Base-by-base conservation (phyloP, 208 protist species). In the Phytomonas sp. region DNA sequence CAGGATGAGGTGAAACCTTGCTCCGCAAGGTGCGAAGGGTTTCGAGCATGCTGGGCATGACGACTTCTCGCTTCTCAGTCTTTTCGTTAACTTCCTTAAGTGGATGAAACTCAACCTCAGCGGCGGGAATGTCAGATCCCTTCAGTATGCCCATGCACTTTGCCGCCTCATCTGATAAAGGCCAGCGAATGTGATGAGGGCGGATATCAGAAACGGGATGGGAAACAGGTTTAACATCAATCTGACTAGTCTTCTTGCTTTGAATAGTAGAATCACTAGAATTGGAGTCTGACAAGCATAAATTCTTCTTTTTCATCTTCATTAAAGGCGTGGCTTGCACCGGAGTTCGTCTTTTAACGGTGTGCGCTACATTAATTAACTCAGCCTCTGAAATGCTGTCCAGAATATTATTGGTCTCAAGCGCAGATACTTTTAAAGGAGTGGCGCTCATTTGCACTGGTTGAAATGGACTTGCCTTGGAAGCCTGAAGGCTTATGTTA, bases 31-130 rank as follows among this genome's bases (percentile, higher is more conserved):
- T 78, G 60, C 82, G 79, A 64, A 94, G 77, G 12, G 76, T 76
- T 64, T 94, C 89, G n/a, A 94, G 79, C 66, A 80, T 93, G 67
- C 80, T 88, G 7, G 88, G 88, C 49, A 88, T 67, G 14, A 73
- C 69, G 1, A 37, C 56, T 33, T 66, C 75, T 29, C 67, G 66
- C 60, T 77, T 19, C 36, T 65, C 71, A 32, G 49, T 67, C 19
- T 59, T 63, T 10, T 45, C 61, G n/a, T 30, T 33, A 45, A 56
- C 45, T 26, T 56, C 19, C 19, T 19, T 56, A 10, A 56, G 45
- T 26, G 45, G 45, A 26, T 56, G 45, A 11, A 56, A 19, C 45
- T 56, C 45, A 19, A 52, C 70, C 36, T 75, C 69, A 26, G 78
- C 80, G 12, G 76, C 73, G 23, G 60, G 66, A 26, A 72, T 74